Base-by-base conservation (phyloP, 305 asterid species). In the Coffea humblotiana region DNA sequence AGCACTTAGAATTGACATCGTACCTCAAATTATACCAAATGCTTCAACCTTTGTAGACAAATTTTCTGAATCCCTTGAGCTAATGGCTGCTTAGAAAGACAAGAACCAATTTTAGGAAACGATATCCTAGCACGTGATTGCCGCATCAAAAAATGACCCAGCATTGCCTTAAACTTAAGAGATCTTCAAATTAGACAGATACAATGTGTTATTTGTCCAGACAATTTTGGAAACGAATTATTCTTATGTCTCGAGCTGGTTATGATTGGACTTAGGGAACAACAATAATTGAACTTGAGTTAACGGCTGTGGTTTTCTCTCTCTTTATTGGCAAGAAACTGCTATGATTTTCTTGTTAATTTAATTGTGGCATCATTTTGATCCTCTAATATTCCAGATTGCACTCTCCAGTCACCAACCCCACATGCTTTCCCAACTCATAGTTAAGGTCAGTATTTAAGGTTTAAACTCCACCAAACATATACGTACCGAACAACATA, bases 281-380 rank as follows among this genome's bases (percentile, higher is more conserved):
- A 75, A 0, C 21, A 58, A 60, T 40, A 75, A 60, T 60, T 75
- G 71, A 72, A 47, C 43, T 21, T 23, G 43, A 61, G 29, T 37
- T 18, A 60, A 40, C 25, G 71, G 43, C 78, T 40, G 47, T 63
- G 43, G 43, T 61, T 40, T 75, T 75, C 71, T 75, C n/a, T 40
- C 43, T 40, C 43, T 40, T 40, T 40, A 40, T 40, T 40, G 43
- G 43, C 43, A 40, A 40, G 43, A 3, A 60, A 40, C 25, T 71
- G 43, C 78, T 40, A 18, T 45, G 43, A 60, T 61, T 60, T 75
- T 75, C 71, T 75, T 43, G 47, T 6, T 40, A 35, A 47, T 65
- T 63, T 14, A 49, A 77, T 64, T 65, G 73, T 27, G 80, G 47
- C 65, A 29, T 27, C 51, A 18, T 47, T 56, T 27, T 63, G 35